These are phyloP conservation scores for Globisporangium middletonii DNA, from an alignment of 352 stramenopile species.

Conservation along the genomic window DNA sequence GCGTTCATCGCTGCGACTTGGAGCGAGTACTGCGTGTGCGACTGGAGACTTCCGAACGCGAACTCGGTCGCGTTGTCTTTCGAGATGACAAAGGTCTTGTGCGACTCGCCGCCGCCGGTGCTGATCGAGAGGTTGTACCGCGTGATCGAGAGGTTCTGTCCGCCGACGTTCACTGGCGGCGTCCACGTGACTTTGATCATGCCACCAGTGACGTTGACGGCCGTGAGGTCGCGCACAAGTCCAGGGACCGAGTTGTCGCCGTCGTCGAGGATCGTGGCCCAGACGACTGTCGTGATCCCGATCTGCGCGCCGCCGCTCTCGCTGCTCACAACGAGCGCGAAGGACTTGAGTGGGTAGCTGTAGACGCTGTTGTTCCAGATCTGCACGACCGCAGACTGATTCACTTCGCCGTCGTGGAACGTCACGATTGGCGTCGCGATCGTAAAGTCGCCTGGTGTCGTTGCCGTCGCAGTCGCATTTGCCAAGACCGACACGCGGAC, in stretches of 20 bases:
- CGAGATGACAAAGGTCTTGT: constrained; percentile 15
- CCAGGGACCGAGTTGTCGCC: constrained; percentile 41
- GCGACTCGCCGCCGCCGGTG: not conserved
- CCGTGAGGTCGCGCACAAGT: constrained; percentile 8
- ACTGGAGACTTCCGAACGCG: constrained; percentile 20
- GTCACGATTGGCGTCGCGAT: constrained; percentile 19
- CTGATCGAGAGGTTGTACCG: constrained; percentile 32
- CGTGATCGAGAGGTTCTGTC: constrained; percentile 25
- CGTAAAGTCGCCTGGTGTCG: constrained; percentile 22
- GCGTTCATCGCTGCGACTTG: constrained; percentile 35
- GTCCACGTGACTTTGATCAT: constrained; percentile 37
- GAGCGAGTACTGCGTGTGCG: constrained; percentile 26
- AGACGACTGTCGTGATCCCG: constrained; percentile 20
- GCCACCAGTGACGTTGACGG: constrained; percentile 33
- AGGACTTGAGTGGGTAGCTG: constrained; percentile 42
- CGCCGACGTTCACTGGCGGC: constrained; percentile 41
- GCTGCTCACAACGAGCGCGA: constrained; percentile 26
- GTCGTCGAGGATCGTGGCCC: constrained; percentile 39
- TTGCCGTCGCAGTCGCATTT: constrained; percentile 12
- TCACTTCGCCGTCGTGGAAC: constrained; percentile 31
- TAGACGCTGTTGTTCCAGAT: constrained; percentile 42
- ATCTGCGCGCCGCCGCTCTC: constrained; percentile 22
- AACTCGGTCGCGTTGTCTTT: constrained; percentile 30
- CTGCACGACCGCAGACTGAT: constrained; percentile 17
- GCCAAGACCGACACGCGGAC: constrained; percentile 20